These are phyloP conservation scores for Pittosporum tobira DNA, from an alignment of 129 eudicot species.

Conservation along the genomic window DNA sequence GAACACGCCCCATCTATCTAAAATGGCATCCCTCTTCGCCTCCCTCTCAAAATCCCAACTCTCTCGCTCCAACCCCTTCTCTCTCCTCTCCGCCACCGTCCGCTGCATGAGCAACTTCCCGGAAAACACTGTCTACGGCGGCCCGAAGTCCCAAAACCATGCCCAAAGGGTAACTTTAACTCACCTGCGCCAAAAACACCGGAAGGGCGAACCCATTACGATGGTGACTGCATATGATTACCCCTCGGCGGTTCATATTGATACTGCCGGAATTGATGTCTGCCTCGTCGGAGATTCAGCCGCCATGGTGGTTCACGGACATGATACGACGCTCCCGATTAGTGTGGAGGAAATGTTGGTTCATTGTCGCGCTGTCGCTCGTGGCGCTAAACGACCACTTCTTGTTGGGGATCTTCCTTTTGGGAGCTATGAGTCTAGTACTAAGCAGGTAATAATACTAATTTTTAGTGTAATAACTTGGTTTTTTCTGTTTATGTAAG, in stretches of 20 bases:
- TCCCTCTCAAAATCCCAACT: conserved; percentile 17
- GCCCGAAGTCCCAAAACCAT: conserved; percentile 75
- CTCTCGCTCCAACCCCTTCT: conserved; percentile 5
- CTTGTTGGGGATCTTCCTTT: conserved; percentile 93
- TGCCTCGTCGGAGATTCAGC: conserved; percentile 95
- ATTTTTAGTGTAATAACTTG: neutral
- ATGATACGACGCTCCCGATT: conserved; percentile 92
- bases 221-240: conserved; percentile 96
- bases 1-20: neutral
- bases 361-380: conserved; percentile 82
- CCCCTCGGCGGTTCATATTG: conserved; percentile 92
- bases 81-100: conserved; percentile 1
- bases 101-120: conserved; percentile 79
- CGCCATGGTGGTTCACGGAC: conserved; percentile 93
- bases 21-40: conserved; percentile 16
- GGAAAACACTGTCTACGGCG: conserved; percentile 89
- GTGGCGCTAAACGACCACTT: conserved; percentile 82
- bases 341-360: conserved; percentile 80
- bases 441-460: conserved; percentile 42
- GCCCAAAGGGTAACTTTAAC: conserved; percentile 64
- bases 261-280: conserved; percentile 78
- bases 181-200: conserved; percentile 47
- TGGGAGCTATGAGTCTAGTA: conserved; percentile 81
- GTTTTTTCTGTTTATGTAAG: neutral
- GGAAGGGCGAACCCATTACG: conserved; percentile 58